Percentiles rank a stretch among this genome's conserved stretches.
These are phyloP conservation scores for Amanita rubescens DNA, from an alignment of 768 basidiomycete genomes.

Conservation along the genomic window DNA sequence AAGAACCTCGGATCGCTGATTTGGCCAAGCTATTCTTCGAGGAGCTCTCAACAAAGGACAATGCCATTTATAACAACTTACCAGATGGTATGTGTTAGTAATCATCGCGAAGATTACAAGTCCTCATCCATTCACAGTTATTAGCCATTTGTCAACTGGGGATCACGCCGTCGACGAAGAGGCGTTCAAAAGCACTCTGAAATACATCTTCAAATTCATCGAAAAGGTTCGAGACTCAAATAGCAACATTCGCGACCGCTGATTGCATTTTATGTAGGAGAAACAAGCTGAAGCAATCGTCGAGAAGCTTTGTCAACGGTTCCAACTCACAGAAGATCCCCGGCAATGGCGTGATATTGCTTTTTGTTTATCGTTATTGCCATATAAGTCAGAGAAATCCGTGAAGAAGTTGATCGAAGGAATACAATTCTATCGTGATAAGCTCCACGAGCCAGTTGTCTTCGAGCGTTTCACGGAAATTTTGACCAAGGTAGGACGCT, in stretches of 20 bases:
- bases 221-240: conserved; percentile 65
- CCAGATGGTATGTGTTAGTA: conserved; percentile 66
- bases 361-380: conserved; percentile 87
- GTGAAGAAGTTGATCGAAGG: conserved; percentile 95
- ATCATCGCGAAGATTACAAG: background rate
- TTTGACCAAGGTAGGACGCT: conserved; percentile 59
- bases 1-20: conserved; percentile 80
- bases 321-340: conserved; percentile 79
- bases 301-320: conserved; percentile 95
- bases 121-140: conserved; percentile 45
- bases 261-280: conserved; percentile 44
- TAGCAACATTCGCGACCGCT: background rate
- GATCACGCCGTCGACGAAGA: conserved; percentile 90
- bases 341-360: conserved; percentile 98
- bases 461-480: conserved; percentile 84
- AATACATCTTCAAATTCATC: conserved; percentile 93
- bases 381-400: conserved; percentile 95
- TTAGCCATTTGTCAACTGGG: conserved; percentile 89
- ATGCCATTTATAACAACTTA: conserved; percentile 97
- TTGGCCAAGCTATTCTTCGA: conserved; percentile 98
- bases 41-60: conserved; percentile 94
- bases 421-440: conserved; percentile 90
- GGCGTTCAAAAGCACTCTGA: conserved; percentile 86
- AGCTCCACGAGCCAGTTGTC: conserved; percentile 82
- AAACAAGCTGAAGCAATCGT: conserved; percentile 98